Evolutionary conservation across 2,329 filamentous ascomycete genomes (phyloP).

Genomic region (Claviceps pazoutovae): DNA sequence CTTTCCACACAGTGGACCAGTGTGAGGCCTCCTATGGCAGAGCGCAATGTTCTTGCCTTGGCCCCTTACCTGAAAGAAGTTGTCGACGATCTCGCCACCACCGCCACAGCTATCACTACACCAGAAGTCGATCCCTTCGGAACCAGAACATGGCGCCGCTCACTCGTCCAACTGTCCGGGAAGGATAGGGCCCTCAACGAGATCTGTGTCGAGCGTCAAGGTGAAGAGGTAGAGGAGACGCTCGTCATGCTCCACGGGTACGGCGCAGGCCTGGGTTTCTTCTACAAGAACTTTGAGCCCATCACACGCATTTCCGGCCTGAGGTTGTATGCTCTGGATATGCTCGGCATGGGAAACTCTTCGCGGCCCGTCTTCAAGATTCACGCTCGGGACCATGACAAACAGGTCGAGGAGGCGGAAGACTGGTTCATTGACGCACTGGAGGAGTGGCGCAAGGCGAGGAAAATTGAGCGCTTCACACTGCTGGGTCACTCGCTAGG

Average conservation of each 20-base stretch:
- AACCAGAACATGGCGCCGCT: slow-evolving; percentile 71
- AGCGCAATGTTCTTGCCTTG: slow-evolving; percentile 75
- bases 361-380: slow-evolving; percentile 74
- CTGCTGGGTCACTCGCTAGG: slow-evolving; percentile 86
- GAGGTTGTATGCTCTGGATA: slow-evolving; percentile 85
- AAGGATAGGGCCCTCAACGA: slow-evolving; percentile 85
- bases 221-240: slow-evolving; percentile 67
- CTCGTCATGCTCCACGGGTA: slow-evolving; percentile 96
- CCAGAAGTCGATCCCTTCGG: slow-evolving; percentile 60
- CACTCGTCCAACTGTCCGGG: slow-evolving; percentile 70
- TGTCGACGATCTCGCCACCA: slow-evolving; percentile 46
- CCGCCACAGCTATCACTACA: slow-evolving; percentile 15
- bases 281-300: slow-evolving; percentile 94
- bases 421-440: slow-evolving; percentile 92
- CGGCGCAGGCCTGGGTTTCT: slow-evolving; percentile 89
- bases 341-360: slow-evolving; percentile 89
- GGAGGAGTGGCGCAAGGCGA: slow-evolving; percentile 85
- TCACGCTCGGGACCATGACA: slow-evolving; percentile 63
- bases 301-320: slow-evolving; percentile 67
- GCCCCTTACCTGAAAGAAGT: slow-evolving; percentile 72
- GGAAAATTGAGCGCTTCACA: slow-evolving; percentile 86
- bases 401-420: slow-evolving; percentile 78
- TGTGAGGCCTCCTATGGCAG: slow-evolving; percentile 68
- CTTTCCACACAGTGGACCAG: slow-evolving; percentile 57
- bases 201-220: slow-evolving; percentile 74